Percentiles rank a stretch among this genome's conserved stretches.
Evolutionary conservation across 306 rosid species (phyloP).

Genomic region (Pyrus pyrifolia): DNA sequence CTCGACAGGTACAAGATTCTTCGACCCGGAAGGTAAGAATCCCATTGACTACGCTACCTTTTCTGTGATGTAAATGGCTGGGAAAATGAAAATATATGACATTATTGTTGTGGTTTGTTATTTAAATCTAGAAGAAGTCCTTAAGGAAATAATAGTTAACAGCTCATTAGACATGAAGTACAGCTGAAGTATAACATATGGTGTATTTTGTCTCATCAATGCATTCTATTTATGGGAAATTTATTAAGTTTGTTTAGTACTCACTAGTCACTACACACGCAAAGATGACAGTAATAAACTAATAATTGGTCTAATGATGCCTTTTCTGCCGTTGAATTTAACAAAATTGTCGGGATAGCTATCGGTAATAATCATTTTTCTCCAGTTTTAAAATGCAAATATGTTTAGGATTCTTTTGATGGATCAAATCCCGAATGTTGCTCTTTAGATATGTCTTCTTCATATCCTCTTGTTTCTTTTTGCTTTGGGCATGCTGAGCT

Average conservation of each 20-base stretch:
- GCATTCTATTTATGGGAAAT: not conserved
- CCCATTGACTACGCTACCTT: not conserved
- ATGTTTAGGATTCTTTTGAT: not conserved
- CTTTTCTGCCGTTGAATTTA: not conserved
- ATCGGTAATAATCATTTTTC: not conserved
- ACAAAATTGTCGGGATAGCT: not conserved
- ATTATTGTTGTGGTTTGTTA: not conserved
- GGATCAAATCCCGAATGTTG: not conserved
- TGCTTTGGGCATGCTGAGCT: not conserved
- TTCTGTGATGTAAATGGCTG: not conserved
- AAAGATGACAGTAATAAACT: not conserved
- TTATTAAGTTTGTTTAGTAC: not conserved
- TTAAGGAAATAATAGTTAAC: not conserved
- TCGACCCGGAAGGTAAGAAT: conserved; percentile 83
- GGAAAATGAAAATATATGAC: not conserved
- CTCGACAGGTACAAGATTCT: conserved; percentile 66
- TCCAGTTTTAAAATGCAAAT: not conserved
- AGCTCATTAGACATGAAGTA: not conserved
- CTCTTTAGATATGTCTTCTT: not conserved
- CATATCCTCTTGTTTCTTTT: not conserved
- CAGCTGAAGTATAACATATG: not conserved
- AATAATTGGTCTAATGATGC: not conserved
- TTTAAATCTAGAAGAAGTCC: not conserved
- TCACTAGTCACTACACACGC: not conserved
- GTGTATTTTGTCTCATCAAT: not conserved